Evolutionary conservation across 140 eudicot genomes (phyloP), one percentile per base, ranked within the genome.

Genomic region (Erigeron philadelphicus): DNA sequence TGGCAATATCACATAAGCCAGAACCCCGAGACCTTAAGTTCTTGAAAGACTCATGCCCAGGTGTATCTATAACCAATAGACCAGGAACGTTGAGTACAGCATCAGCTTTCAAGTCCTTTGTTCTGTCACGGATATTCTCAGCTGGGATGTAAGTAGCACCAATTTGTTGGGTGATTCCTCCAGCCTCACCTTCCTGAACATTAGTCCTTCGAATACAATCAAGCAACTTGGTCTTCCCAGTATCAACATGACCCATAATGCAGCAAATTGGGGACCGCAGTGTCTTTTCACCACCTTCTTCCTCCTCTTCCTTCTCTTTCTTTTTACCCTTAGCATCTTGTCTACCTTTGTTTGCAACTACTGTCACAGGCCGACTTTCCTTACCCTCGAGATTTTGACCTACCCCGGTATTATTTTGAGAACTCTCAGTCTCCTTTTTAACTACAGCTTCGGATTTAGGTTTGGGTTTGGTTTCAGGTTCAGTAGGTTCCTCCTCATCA

Each of bases 111-210:
- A 90, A 75, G 69, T 88, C 96, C 78, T 80, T 85, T 0, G 96
- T 90, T 81, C 95, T 84, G 41, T 90, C 97, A 10, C 96, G 86
- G 44, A 88, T 84, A 66, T 88, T 90, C 62, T 83, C 90, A 49
- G 91, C 90, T 8, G 97, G 95, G 64, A 90, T 85, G 67, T 90
- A 90, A 48, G 97, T 90, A 3, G 95, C 96, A 41, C 96, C 90
- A 67, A 90, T 90, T 81, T 91, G 97, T 76, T 91, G 96, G 0
- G 97, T 91, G 54, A 91, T 91, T 64, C 97, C 97, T 50, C 97
- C 95, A 63, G 96, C 97, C 80, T 91, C 97, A 58, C 95, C 91
- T 88, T 87, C 90, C 75, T 85, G 97, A 46, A 90, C 95, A 74
- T 87, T 87, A 35, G 95, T 87, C 55, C 95, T 91, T 68, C 96